These are phyloP conservation scores for Penicillium sp. DNA, from an alignment of 2,329 filamentous ascomycete species.

Conservation along the genomic window DNA sequence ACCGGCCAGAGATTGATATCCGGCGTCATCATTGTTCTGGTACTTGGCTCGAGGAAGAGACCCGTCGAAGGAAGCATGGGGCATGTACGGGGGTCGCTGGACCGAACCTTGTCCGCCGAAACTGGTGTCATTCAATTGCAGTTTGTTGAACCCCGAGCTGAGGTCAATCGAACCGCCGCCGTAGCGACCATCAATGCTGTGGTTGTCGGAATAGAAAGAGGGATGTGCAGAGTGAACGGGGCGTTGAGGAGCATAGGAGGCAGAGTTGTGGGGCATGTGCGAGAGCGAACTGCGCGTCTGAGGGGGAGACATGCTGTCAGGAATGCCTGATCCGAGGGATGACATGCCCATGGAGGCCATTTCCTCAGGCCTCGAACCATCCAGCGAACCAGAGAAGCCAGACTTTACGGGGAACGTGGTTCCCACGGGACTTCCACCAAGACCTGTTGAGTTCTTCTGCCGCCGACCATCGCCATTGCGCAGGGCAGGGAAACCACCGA, in stretches of 20 bases:
- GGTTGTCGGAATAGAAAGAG: constrained; percentile 41
- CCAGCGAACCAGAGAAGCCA: constrained; percentile 29
- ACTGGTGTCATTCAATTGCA: constrained; percentile 37
- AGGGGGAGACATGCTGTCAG: constrained; percentile 29
- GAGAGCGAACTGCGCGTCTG: constrained; percentile 28
- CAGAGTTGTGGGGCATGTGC: constrained; percentile 37
- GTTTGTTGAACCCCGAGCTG: constrained; percentile 30
- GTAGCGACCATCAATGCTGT: constrained; percentile 34
- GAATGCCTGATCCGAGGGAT: constrained; percentile 29
- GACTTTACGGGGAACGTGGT: constrained; percentile 33
- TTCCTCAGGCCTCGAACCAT: constrained; percentile 31
- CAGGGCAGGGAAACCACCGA: constrained; percentile 32
- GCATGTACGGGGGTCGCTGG: constrained; percentile 32
- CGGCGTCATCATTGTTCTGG: constrained; percentile 29
- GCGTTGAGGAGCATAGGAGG: constrained; percentile 33
- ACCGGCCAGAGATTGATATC: constrained; percentile 27
- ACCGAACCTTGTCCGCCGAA: constrained; percentile 31
- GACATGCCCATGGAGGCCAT: constrained; percentile 30
- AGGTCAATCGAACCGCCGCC: constrained; percentile 32
- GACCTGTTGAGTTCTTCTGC: constrained; percentile 32
- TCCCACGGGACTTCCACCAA: constrained; percentile 31
- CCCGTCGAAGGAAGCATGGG: constrained; percentile 46
- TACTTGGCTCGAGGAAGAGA: constrained; percentile 47
- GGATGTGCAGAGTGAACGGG: constrained; percentile 39
- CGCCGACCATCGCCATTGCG: constrained; percentile 36